Base-by-base conservation (phyloP, 164 flowering plant genomes). In the Tinospora cordifolia region DNA sequence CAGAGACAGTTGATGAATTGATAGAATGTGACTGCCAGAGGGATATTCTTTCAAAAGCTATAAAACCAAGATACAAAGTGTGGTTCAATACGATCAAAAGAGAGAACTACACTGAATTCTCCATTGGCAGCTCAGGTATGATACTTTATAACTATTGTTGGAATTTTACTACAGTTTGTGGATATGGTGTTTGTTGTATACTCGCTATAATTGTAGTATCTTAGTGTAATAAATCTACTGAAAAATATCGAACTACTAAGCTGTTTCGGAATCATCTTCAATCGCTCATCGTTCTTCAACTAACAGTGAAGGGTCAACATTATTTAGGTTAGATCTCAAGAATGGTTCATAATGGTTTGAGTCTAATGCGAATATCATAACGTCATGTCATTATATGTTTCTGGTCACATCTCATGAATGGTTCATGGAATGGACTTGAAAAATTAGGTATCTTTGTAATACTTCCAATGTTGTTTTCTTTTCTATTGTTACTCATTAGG, bases 1-100 rank as follows among this genome's bases (percentile, higher is more conserved):
- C 1, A 71, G 24, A 49, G 62, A 13, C 63, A 69, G 62, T 40
- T 71, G 68, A 67, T 76, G 71, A 62, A 75, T 69, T 67, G 59
- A 26, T 66, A 46, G 58, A 59, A 44, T 70, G 64, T 44, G 30
- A 65, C 41, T 39, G 26, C 40, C 6, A 7, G 24, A 34, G 27
- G 21, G 44, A 54, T 22, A 19, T 65, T 65, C 41, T 40, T 65
- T 40, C 4, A 36, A 36, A 13, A 34, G 66, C 41, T 65, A 19
- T 39, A 22, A 9, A 40, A 30, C 19, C 12, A 38, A 34, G 66
- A 27, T 19, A 34, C 24, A 34, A 64, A 19, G 60, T 8, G 24
- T 54, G 60, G 21, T 17, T 54, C 24, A 19, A 54, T 19, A 54
- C 22, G 19, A 9, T 44, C 14, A 12, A 51, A 14, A 54, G 60